Evolutionary conservation across 2,329 filamentous ascomycete genomes (phyloP), one percentile per base, ranked within the genome.

Genomic region (Aspergillus sp.): DNA sequence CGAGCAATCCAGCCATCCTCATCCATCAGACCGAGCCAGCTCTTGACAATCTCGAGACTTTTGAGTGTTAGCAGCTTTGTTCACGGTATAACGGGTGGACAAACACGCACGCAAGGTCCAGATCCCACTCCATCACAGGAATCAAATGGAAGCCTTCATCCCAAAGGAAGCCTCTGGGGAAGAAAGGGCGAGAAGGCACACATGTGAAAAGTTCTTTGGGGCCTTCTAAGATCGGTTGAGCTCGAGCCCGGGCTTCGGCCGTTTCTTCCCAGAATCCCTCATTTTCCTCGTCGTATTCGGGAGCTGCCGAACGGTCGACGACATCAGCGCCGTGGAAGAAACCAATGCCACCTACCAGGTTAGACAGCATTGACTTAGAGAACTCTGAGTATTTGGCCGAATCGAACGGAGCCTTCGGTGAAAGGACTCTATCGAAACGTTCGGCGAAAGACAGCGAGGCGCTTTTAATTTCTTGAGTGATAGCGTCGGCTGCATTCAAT

Each of bases 1-100:
- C 94, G 87, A 3, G 87, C 90, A 67, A 99, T 97, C 94, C 94
- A 99, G 49, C 94, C 94, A 69, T 97, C 91, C 14, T 94, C 88
- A 60, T 99, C 94, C 83, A 97, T 96, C 16, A 95, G 82, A 58
- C 87, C 90, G 76, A 95, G 95, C 94, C 94, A 99, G 73, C 90
- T 96, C 74, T 88, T 89, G 56, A 97, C 82, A 59, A 99, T 90
- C 57, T 96, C 90, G 46, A 86, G 78, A 0, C 76, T 81, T 36
- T 19, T 13, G 40, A 26, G 8, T 50, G 59, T 69, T 50, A 67
- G 60, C 11, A 49, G 24, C 38, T 26, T 38, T 40, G n/a, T 33
- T 24, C 13, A 49, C n/a, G 43, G 13, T 16, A 17, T 11, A 1
- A 14, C 14, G 30, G 19, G 17, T n/a, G 13, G 0, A 9, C n/a